phyloP scores from a whole-genome alignment of 768 basidiomycete species.

The Leucocoprinus birnbaumii region DNA sequence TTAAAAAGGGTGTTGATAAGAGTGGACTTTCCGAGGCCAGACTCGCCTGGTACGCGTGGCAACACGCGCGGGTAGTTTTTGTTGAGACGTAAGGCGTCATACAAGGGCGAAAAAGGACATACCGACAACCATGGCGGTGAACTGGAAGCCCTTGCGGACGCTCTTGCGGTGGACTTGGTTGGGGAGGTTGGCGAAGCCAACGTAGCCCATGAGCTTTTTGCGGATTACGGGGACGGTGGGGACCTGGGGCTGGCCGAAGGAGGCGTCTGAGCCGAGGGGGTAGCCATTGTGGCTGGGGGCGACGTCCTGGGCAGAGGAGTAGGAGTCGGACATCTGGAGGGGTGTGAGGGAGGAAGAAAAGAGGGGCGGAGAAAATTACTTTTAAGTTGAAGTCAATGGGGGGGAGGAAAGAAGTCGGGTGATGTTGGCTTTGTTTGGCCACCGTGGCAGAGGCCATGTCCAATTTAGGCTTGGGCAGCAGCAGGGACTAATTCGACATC shows the following conservation, averaged over 20 bases:
- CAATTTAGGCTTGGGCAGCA: conserved; percentile 52
- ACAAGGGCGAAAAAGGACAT: conserved; percentile 32
- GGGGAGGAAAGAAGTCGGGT: conserved; percentile 50
- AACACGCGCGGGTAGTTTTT: conserved; percentile 15
- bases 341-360: conserved; percentile 25
- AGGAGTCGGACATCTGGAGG: conserved; percentile 74
- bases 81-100: conserved; percentile 22
- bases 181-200: conserved; percentile 96
- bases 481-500: conserved; percentile 29
- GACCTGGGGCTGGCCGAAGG: conserved; percentile 41
- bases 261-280: conserved; percentile 63
- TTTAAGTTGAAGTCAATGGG: conserved; percentile 50
- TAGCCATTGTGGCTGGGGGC: conserved; percentile 48
- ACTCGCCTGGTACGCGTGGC: conserved; percentile 68
- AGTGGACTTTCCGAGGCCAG: conserved; percentile 97
- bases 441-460: conserved; percentile 33
- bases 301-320: conserved; percentile 63
- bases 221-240: conserved; percentile 53
- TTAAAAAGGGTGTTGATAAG: conserved; percentile 99
- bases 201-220: conserved; percentile 95
- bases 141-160: conserved; percentile 97
- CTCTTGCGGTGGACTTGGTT: conserved; percentile 99
- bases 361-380: conserved; percentile 40
- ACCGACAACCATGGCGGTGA: conserved; percentile 99
- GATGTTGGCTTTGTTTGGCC: conserved; percentile 47